Evolutionary conservation across 805 yeast genomes (phyloP).

Genomic region (Candida dajiaensis): DNA sequence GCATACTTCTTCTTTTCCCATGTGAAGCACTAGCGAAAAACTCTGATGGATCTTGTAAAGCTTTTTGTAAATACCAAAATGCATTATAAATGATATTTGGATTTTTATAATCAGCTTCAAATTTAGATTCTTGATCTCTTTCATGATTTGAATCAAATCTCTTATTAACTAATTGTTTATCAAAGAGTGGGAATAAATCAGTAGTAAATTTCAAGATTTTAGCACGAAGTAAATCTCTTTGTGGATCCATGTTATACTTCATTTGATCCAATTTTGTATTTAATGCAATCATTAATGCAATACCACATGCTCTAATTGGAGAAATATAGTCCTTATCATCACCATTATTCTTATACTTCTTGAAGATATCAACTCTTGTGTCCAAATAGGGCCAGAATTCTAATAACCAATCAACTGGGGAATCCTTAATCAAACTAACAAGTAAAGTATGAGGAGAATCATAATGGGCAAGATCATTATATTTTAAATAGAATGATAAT

Average conservation of each 20-base stretch:
- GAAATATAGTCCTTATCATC: not conserved
- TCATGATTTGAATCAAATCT: conserved; percentile 11
- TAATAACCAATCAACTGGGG: conserved; percentile 12
- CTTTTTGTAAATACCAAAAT: conserved; percentile 18
- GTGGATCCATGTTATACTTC: conserved; percentile 11
- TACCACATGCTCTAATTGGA: conserved; percentile 11
- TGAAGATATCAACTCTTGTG: conserved; percentile 4
- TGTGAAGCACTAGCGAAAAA: not conserved
- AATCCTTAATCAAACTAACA: conserved; percentile 4
- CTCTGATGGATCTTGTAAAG: conserved; percentile 15
- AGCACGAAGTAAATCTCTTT: conserved; percentile 13
- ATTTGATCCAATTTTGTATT: conserved; percentile 12
- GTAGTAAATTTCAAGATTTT: conserved; percentile 13
- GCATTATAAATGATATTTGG: not conserved
- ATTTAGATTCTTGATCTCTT: conserved; percentile 6
- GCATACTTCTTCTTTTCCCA: not conserved
- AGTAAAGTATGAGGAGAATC: conserved; percentile 14
- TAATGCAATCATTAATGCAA: conserved; percentile 8
- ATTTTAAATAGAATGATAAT: conserved; percentile 10
- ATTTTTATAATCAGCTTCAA: not conserved
- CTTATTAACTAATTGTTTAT: conserved; percentile 11
- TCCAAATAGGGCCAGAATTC: conserved; percentile 20
- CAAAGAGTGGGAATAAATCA: conserved; percentile 10
- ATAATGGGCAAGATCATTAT: conserved; percentile 1
- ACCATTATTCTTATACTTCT: not conserved